Conservation (phyloP, 352 stramenopile genomes). For the Pythium coloratum region DNA sequence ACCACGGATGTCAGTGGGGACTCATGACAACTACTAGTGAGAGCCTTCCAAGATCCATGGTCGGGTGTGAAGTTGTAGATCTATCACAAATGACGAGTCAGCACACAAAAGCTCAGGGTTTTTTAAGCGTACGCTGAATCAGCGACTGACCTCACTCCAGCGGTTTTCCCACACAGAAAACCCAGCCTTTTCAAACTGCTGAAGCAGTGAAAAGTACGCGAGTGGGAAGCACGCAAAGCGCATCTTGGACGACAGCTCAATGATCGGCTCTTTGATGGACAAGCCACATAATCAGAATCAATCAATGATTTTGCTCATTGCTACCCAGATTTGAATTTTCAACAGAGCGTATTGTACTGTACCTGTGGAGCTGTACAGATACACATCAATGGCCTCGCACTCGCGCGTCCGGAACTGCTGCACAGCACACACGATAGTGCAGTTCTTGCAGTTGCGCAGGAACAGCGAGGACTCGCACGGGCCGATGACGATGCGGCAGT, state of each 20-base stretch:
- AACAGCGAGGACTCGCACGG: constrained; percentile 73
- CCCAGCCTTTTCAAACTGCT: constrained; percentile 62
- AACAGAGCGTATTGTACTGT: background rate
- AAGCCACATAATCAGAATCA: background rate
- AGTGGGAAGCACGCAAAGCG: constrained; percentile 65
- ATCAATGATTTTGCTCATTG: too few relatives aligned
- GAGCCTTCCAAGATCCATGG: constrained; percentile 47
- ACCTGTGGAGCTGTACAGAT: constrained; percentile 67
- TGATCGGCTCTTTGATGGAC: constrained; percentile 52
- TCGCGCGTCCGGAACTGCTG: constrained; percentile 78
- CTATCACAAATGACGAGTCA: constrained; percentile 20
- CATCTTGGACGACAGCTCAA: constrained; percentile 62
- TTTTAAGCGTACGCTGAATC: too few relatives aligned
- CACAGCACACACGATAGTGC: constrained; percentile 60
- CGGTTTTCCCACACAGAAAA: constrained; percentile 84
- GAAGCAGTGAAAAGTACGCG: constrained; percentile 69
- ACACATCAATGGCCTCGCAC: constrained; percentile 60
- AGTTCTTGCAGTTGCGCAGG: constrained; percentile 62
- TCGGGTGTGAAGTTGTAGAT: constrained; percentile 74
- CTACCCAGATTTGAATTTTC: background rate
- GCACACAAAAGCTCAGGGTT: too few relatives aligned
- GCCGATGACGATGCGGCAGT: constrained; percentile 72
- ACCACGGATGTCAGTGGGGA: constrained; percentile 39
- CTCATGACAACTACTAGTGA: constrained; percentile 30
- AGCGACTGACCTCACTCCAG: constrained; percentile 63